Base-by-base conservation (phyloP, 2,329 filamentous ascomycete genomes). In the Macroventuria anomochaeta region DNA sequence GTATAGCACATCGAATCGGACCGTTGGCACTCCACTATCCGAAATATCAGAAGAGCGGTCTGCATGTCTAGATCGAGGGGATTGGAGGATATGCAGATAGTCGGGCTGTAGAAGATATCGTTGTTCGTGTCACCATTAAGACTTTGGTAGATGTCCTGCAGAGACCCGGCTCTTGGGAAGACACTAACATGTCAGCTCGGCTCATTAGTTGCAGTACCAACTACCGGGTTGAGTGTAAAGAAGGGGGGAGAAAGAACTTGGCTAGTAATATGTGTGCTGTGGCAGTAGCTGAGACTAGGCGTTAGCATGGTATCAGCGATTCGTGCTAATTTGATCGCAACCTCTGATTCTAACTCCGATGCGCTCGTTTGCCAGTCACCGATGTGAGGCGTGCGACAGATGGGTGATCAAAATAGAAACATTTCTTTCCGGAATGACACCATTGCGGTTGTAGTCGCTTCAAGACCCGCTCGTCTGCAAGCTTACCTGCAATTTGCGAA, bases 1-100 rank as follows among this genome's bases (percentile, higher is more conserved):
- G 12, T 25, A 34, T 29, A 21, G 42, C 6, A 15, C 20, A 4
- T 39, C 11, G 7, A 7, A 37, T 34, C 25, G 3, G 5, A 15
- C 12, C 6, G 5, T 23, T 39, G 33, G 21, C 39, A 34, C 21
- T 23, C 32, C 29, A 23, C 23, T 20, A 10, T 34, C 28, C 23
- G n/a, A 12, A 17, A 20, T 26, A 12, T 23, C 11, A 20, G 44
- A 44, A 40, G 29, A 49, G 51, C 44, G 51, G 51, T 54, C 33
- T 49, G 33, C 26, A n/a, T 12, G 23, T 43, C 26, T 32, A 2
- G 31, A 21, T 10, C 17, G 17, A 15, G 29, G 34, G n/a, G 10
- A 21, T n/a, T 15, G 28, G 21, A 13, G 21, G 12, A 11, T 7
- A 31, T 28, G 38, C 39, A 38, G 20, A 23, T 4, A 49, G 17